Evolutionary conservation across 768 basidiomycete genomes (phyloP).

Genomic region (Pleurotus pulmonarius): DNA sequence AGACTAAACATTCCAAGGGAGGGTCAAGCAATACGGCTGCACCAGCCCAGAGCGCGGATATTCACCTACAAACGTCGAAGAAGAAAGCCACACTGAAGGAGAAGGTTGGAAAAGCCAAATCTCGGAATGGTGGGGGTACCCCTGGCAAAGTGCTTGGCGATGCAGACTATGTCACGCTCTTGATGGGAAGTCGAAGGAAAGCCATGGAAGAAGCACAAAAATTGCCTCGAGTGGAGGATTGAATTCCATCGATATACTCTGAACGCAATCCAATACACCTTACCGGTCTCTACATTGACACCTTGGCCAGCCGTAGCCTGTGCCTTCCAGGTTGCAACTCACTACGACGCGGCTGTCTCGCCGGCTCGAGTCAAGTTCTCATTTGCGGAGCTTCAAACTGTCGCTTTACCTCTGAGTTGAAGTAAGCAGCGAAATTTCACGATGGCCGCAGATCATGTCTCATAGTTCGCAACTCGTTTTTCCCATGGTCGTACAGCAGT

Average conservation of each 20-base stretch:
- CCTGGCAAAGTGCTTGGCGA: conserved; percentile 55
- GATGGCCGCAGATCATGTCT: too few species aligned
- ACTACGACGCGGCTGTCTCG: too few species aligned
- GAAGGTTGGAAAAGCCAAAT: conserved; percentile 24
- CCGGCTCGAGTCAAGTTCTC: too few species aligned
- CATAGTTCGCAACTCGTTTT: too few species aligned
- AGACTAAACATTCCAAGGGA: conserved; percentile 38
- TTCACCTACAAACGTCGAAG: conserved; percentile 39
- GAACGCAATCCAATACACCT: too few species aligned
- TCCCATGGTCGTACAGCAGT: too few species aligned
- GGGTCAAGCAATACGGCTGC: conserved; percentile 13
- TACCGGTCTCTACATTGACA: too few species aligned
- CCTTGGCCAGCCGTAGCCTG: too few species aligned
- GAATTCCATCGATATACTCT: not conserved
- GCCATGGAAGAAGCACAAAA: conserved; percentile 66
- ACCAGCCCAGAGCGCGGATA: conserved; percentile 19
- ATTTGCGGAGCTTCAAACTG: too few species aligned
- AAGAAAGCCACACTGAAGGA: conserved; percentile 49
- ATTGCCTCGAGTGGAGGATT: conserved; percentile 34
- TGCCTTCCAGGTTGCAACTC: too few species aligned
- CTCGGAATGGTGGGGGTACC: conserved; percentile 14
- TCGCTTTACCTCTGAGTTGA: too few species aligned
- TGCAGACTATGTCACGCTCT: conserved; percentile 71
- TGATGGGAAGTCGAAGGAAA: conserved; percentile 69
- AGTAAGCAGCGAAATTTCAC: too few species aligned